These are phyloP conservation scores for Trifolium fragiferum DNA, from an alignment of 306 rosid genomes.

Conservation along the genomic window DNA sequence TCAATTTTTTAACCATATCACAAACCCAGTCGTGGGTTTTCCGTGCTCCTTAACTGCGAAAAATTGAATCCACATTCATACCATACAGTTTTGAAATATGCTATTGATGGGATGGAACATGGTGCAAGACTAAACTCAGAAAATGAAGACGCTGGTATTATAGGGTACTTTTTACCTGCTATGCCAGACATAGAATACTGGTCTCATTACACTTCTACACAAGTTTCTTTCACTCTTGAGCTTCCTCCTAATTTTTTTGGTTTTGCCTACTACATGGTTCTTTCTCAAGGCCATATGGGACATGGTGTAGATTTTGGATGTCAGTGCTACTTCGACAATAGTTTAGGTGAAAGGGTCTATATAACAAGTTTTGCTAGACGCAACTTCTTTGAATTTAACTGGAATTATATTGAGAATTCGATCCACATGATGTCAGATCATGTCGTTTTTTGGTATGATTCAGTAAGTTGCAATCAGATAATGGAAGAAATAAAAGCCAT, in stretches of 20 bases:
- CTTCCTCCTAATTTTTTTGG: constrained; percentile 1
- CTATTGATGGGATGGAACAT: not conserved
- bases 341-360: not conserved
- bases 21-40: not conserved
- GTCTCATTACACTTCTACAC: not conserved
- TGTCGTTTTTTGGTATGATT: not conserved
- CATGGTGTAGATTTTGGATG: not conserved
- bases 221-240: not conserved
- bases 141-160: not conserved
- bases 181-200: not conserved
- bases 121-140: not conserved
- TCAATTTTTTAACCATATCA: not conserved
- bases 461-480: not conserved
- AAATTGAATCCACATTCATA: not conserved
- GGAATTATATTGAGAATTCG: no score
- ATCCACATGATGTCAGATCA: constrained; percentile 7
- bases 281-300: not conserved
- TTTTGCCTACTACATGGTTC: constrained; percentile 6
- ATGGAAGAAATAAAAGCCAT: not conserved
- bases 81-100: not conserved
- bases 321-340: constrained; percentile 13
- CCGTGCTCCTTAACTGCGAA: not conserved
- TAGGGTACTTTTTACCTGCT: not conserved
- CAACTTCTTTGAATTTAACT: no score
- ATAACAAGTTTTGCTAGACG: not conserved